A percentile compares a stretch with the other conserved stretches of the same genome.
phyloP scores from a whole-genome alignment of 768 basidiomycete species.

The Strobilomyces confusus region DNA sequence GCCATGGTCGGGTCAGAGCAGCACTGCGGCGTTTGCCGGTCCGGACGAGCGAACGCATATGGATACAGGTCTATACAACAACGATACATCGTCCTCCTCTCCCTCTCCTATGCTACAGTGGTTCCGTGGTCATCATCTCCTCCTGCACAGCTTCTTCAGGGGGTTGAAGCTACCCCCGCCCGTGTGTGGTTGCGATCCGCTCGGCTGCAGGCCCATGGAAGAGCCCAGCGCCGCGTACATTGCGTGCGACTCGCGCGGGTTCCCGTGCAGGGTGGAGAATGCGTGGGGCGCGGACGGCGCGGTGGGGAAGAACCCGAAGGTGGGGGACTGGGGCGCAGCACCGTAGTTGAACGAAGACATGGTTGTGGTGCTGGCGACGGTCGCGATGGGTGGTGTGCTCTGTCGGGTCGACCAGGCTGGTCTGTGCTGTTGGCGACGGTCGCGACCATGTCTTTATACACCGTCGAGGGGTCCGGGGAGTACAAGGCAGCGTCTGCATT shows the following conservation, averaged over 20 bases:
- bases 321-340: slow-evolving; percentile 48
- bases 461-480: neutral
- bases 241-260: slow-evolving; percentile 55
- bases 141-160: slow-evolving; percentile 37
- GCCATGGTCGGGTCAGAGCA: slow-evolving; percentile 27
- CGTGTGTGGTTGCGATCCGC: slow-evolving; percentile 24
- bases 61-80: slow-evolving; percentile 17
- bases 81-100: slow-evolving; percentile 15
- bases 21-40: slow-evolving; percentile 28
- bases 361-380: neutral
- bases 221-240: slow-evolving; percentile 53
- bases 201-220: slow-evolving; percentile 21
- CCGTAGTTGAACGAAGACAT: slow-evolving; percentile 45
- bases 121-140: neutral
- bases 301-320: slow-evolving; percentile 57
- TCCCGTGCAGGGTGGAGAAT: slow-evolving; percentile 52
- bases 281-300: slow-evolving; percentile 53
- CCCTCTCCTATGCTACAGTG: slow-evolving; percentile 28
- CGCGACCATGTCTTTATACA: slow-evolving; percentile 28
- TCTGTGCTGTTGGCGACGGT: slow-evolving; percentile 5
- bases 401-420: neutral
- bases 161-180: slow-evolving; percentile 25
- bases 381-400: neutral
- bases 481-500: slow-evolving; percentile 26
- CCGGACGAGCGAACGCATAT: slow-evolving; percentile 21